Evolutionary conservation across 2,329 filamentous ascomycete genomes (phyloP).

Genomic region (Ustulina deusta): DNA sequence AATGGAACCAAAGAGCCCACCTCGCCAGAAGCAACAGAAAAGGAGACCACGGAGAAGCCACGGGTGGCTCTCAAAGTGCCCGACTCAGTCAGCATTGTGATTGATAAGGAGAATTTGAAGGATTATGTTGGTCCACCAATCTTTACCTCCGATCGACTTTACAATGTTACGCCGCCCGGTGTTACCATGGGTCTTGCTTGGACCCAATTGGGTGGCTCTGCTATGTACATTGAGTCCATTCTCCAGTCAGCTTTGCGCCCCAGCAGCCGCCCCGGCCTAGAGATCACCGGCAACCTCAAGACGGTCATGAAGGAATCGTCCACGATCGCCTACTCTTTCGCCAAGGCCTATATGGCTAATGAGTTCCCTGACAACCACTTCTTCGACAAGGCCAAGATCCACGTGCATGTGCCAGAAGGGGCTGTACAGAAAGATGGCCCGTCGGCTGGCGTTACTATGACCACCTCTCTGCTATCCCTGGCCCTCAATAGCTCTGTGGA

Average conservation of each 20-base stretch:
- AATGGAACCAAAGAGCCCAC: slow-evolving; percentile 63
- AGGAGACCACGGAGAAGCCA: slow-evolving; percentile 76
- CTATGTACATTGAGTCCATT: slow-evolving; percentile 97
- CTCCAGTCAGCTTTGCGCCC: slow-evolving; percentile 83
- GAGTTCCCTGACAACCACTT: slow-evolving; percentile 92
- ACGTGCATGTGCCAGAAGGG: slow-evolving; percentile 96
- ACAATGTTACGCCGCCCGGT: slow-evolving; percentile 91
- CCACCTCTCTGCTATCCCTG: slow-evolving; percentile 88
- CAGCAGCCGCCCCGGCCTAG: slow-evolving; percentile 80
- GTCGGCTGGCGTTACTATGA: slow-evolving; percentile 97
- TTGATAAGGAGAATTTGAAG: slow-evolving; percentile 89
- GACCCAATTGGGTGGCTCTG: slow-evolving; percentile 96
- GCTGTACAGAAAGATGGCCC: slow-evolving; percentile 95
- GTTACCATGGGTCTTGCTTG: slow-evolving; percentile 98
- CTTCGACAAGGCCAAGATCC: slow-evolving; percentile 94
- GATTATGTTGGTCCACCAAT: slow-evolving; percentile 97
- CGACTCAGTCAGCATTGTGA: slow-evolving; percentile 85
- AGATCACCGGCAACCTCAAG: slow-evolving; percentile 95
- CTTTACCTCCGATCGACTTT: slow-evolving; percentile 94
- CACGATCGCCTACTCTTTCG: slow-evolving; percentile 93
- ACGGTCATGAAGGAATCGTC: slow-evolving; percentile 99
- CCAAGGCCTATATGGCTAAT: slow-evolving; percentile 87
- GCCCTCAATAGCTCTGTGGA: slow-evolving; percentile 82
- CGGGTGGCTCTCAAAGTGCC: slow-evolving; percentile 85
- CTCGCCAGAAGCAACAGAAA: slow-evolving; percentile 59